These are phyloP conservation scores for Coccomyxa sp. DNA, from an alignment of 139 green algal genomes.

Conservation along the genomic window DNA sequence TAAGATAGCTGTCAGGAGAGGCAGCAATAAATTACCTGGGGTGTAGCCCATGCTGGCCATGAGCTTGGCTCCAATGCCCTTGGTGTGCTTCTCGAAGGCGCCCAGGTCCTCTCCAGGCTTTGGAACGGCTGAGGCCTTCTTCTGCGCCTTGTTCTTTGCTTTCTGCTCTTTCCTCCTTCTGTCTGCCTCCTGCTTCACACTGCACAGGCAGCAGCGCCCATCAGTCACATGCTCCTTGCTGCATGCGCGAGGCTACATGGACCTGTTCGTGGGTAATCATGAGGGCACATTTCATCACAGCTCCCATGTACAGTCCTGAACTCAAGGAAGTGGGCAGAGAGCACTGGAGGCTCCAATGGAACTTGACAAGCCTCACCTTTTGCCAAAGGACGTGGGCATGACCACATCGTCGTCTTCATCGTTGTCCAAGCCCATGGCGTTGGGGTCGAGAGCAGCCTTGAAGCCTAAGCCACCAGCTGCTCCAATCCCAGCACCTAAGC, in stretches of 20 bases:
- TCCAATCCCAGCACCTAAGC: no score
- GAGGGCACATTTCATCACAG: no score
- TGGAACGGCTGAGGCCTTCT: constrained; percentile 16
- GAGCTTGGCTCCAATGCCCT: constrained; percentile 92
- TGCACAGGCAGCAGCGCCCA: constrained; percentile 3
- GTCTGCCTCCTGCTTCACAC: constrained; percentile 1
- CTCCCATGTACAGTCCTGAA: no score
- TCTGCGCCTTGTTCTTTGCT: constrained; percentile 15
- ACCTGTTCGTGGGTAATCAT: no score
- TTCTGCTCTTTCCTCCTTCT: constrained; percentile 12
- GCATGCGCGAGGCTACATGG: no score
- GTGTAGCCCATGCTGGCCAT: constrained; percentile 91
- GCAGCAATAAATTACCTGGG: no score
- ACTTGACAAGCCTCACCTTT: constrained; percentile 21
- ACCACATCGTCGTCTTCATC: constrained; percentile 48
- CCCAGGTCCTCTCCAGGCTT: constrained; percentile 38
- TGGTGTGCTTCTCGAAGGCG: constrained; percentile 89
- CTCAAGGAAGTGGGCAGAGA: no score
- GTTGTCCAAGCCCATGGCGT: background rate
- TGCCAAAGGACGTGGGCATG: constrained; percentile 77
- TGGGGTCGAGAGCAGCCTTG: constrained; percentile 5
- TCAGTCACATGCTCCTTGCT: background rate
- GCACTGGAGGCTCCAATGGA: no score
- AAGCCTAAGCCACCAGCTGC: constrained; percentile 29
- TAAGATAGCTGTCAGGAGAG: no score